These are phyloP conservation scores for Echinosophora koreensis DNA, from an alignment of 306 rosid genomes.

Conservation along the genomic window DNA sequence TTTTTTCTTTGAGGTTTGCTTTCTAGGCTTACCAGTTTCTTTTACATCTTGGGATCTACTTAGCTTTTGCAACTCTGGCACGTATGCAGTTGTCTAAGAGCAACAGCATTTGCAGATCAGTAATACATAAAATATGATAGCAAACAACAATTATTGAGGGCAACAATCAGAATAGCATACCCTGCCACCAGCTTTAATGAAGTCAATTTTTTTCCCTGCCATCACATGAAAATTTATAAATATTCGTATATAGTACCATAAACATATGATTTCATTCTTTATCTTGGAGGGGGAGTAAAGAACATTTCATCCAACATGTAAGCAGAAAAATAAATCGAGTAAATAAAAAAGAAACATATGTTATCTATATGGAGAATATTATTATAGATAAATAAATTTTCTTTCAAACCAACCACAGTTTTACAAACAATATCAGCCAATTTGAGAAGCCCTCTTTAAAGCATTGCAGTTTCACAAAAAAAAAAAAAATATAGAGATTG, in stretches of 20 bases:
- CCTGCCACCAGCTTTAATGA: slow-evolving; percentile 92
- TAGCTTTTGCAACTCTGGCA: slow-evolving; percentile 94
- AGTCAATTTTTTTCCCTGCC: slow-evolving; percentile 86
- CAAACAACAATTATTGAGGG: slow-evolving; percentile 16
- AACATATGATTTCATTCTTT: slow-evolving; percentile 24
- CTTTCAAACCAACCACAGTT: slow-evolving; percentile 23
- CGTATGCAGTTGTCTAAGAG: slow-evolving; percentile 83
- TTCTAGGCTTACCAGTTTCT: slow-evolving; percentile 60
- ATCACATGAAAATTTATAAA: slow-evolving; percentile 45
- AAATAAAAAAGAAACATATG: background rate
- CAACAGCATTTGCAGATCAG: slow-evolving; percentile 45
- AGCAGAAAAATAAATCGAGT: slow-evolving; percentile 18
- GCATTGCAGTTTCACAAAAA: slow-evolving; percentile 16
- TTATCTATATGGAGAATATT: background rate
- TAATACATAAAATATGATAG: slow-evolving; percentile 7
- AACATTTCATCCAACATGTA: slow-evolving; percentile 30
- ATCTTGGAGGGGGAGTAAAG: background rate
- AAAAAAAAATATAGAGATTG: no score
- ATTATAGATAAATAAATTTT: slow-evolving; percentile 18
- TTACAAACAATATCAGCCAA: background rate
- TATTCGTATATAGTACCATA: slow-evolving; percentile 9
- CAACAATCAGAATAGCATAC: slow-evolving; percentile 60
- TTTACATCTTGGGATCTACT: slow-evolving; percentile 61
- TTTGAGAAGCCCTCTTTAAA: slow-evolving; percentile 26
- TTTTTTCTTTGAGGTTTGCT: slow-evolving; percentile 56